Evolutionary conservation across 2,329 filamentous ascomycete species (phyloP).

Genomic region (Alternaria postmessia): DNA sequence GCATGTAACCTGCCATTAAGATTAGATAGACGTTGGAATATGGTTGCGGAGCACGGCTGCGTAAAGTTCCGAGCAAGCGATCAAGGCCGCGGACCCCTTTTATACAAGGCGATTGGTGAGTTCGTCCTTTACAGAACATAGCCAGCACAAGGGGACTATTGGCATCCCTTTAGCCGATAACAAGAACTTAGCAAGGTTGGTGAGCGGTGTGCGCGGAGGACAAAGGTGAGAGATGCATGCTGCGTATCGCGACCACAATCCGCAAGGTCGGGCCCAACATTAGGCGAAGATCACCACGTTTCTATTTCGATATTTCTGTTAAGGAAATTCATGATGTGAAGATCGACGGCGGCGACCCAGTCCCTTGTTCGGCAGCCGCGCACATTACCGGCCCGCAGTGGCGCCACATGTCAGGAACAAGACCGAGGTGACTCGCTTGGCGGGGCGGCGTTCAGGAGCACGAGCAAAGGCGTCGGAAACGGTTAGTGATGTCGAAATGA

Average conservation of each 20-base stretch:
- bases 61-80: slow-evolving; percentile 16
- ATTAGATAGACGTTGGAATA: slow-evolving; percentile 7
- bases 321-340: slow-evolving; percentile 12
- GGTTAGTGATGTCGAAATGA: slow-evolving; percentile 18
- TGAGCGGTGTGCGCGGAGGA: slow-evolving; percentile 1
- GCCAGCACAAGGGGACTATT: slow-evolving; percentile 5
- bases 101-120: slow-evolving; percentile 17
- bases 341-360: slow-evolving; percentile 23
- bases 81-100: slow-evolving; percentile 9
- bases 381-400: slow-evolving; percentile 22
- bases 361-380: slow-evolving; percentile 17
- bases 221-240: neutral
- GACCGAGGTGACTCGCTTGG: slow-evolving; percentile 19
- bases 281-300: slow-evolving; percentile 3
- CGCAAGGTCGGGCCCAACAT: slow-evolving; percentile 1
- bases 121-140: neutral
- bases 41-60: slow-evolving; percentile 5
- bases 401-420: slow-evolving; percentile 33
- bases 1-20: slow-evolving; percentile 10
- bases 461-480: slow-evolving; percentile 13
- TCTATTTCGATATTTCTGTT: slow-evolving; percentile 9
- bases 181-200: neutral
- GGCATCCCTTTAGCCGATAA: slow-evolving; percentile 15
- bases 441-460: slow-evolving; percentile 20
- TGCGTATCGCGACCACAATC: slow-evolving; percentile 1